Evolutionary conservation across 225 moss, liverwort and hornwort genomes (phyloP), one percentile per base, ranked within the genome.

Genomic region (Lunularia cruciata): DNA sequence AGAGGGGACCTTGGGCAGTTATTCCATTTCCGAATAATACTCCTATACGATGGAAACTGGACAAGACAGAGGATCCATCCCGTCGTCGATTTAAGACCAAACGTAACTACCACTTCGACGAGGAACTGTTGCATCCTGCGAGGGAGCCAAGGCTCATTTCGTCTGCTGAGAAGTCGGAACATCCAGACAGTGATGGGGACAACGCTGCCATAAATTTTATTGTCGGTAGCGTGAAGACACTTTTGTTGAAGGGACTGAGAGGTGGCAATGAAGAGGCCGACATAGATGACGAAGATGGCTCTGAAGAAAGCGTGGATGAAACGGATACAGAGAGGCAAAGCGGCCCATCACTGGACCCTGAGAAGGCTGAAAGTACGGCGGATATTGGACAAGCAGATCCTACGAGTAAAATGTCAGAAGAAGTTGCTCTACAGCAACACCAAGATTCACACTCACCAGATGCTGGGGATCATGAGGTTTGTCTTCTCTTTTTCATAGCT

Each of bases 1-100:
- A 88, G 78, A 84, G 88, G 78, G 90, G 88, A 10, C 88, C 90
- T n/a, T 90, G 90, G 88, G 87, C 88, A 58, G 84, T 86, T 53
- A 82, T 88, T 20, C 78, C 88, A 28, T 90, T 84, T 47, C 84
- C 90, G 75, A 90, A 84, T 71, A 80, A 81, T 75, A 69, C 75
- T 28, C 70, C 66, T 47, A 78, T 77, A 62, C 75, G 86, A 25
- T 88, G 88, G 90, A 88, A 88, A 65, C 70, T 90, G 72, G 90
- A 88, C 63, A 90, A 88, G 81, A 86, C 84, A 73, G 90, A 90
- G 67, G 90, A 90, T 77, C 90, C 86, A 59, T 75, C 79, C 60
- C 84, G 90, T 65, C 86, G 86, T 69, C 84, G 90, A 38, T 71
- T 88, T 68, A 88, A 79, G 72, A 84, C 86, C 32, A 86, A 82